Evolutionary conservation across 139 green algal genomes (phyloP).

Genomic region (Chlorella sp.): DNA sequence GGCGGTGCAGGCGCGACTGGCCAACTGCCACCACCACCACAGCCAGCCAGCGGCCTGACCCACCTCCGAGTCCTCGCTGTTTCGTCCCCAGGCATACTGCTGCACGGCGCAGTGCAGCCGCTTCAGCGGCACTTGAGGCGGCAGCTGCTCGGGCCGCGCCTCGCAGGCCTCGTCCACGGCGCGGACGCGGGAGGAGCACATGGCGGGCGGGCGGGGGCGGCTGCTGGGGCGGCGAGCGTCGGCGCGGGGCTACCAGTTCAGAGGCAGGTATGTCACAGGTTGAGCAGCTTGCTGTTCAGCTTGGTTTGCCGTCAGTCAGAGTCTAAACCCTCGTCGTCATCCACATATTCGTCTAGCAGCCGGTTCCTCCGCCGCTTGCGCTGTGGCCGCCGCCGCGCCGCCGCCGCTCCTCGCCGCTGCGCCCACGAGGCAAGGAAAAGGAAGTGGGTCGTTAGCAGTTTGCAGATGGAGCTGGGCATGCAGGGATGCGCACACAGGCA

Average conservation of each 20-base stretch:
- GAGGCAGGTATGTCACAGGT: no score
- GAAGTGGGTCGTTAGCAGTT: background rate
- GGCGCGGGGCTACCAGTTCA: no score
- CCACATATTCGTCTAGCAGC: constrained; percentile 27
- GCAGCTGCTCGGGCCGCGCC: background rate
- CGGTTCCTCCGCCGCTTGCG: constrained; percentile 26
- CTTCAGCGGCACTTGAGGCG: background rate
- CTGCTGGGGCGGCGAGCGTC: no score
- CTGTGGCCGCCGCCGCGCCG: constrained; percentile 5
- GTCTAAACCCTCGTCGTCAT: background rate
- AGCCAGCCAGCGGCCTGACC: background rate
- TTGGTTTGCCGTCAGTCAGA: no score
- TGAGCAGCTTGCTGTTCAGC: no score
- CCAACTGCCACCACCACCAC: background rate
- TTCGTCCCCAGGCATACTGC: constrained; percentile 92
- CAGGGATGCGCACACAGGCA: no score
- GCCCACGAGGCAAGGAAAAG: background rate
- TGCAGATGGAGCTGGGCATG: no score
- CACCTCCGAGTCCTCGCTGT: constrained; percentile 69
- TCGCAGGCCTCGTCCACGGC: no score
- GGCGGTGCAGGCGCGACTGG: background rate
- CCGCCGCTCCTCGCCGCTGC: background rate
- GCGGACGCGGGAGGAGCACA: no score
- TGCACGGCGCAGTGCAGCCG: constrained; percentile 74
- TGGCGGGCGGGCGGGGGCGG: no score